Conservation (phyloP, 306 rosid species). For the Castanospermum australe region DNA sequence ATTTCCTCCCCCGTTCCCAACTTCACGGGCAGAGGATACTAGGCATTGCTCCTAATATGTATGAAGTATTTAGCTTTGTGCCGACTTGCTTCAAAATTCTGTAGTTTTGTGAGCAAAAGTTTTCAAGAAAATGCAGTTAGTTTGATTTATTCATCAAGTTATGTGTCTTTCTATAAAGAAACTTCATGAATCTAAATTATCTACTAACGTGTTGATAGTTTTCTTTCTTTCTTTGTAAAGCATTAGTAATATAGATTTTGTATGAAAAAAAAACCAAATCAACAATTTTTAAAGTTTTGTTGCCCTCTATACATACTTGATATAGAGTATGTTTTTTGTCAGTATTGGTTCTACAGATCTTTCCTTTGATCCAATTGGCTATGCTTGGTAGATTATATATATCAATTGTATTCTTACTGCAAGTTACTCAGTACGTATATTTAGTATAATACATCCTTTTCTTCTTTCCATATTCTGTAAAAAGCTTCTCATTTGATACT, state of each 20-base stretch:
- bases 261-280: not conserved
- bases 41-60: no score
- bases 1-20: no score
- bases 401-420: conserved; percentile 78
- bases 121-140: not conserved
- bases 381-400: conserved; percentile 85
- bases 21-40: no score
- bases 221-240: not conserved
- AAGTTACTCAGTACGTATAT: conserved; percentile 67
- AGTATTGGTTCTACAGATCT: no score
- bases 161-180: not conserved
- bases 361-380: conserved; percentile 70
- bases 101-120: no score
- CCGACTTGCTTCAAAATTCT: no score
- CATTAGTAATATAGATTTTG: not conserved
- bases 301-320: not conserved
- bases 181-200: not conserved
- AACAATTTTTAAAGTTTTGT: conserved; percentile 17
- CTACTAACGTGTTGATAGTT: not conserved
- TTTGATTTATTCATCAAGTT: not conserved
- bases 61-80: no score
- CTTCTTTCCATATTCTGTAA: not conserved
- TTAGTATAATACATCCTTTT: not conserved
- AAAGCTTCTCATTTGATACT: not conserved
- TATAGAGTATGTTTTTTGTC: conserved; percentile 85